Evolutionary conservation across 2,329 filamentous ascomycete genomes (phyloP).

Genomic region (Penicillium griseofulvum): DNA sequence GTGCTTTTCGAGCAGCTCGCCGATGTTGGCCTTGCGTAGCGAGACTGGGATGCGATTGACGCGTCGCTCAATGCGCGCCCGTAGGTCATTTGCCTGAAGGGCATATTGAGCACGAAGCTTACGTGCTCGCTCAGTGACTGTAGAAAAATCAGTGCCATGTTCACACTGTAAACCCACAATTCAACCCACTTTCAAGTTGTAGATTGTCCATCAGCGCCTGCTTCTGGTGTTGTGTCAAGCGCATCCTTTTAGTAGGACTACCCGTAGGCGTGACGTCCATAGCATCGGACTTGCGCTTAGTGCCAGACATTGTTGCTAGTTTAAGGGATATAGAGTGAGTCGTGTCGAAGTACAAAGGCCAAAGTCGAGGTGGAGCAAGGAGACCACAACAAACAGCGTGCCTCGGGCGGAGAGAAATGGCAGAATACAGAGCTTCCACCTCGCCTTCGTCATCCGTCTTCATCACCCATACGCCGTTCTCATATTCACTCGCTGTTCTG

Average conservation of each 20-base stretch:
- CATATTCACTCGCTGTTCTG: constrained; percentile 11
- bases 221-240: constrained; percentile 70
- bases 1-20: constrained; percentile 67
- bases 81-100: constrained; percentile 79
- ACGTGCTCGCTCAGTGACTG: constrained; percentile 83
- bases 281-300: constrained; percentile 43
- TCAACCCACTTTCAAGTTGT: constrained; percentile 75
- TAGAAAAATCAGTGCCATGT: constrained; percentile 10
- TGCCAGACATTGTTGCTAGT: constrained; percentile 35
- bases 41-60: constrained; percentile 85
- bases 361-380: constrained; percentile 16
- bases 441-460: constrained; percentile 29
- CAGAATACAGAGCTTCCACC: constrained; percentile 28
- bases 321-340: constrained; percentile 1
- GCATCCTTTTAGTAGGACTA: constrained; percentile 62
- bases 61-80: constrained; percentile 84
- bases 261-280: constrained; percentile 39
- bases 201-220: constrained; percentile 85
- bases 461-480: constrained; percentile 13
- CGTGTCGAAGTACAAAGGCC: constrained; percentile 6
- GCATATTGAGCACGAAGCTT: constrained; percentile 87
- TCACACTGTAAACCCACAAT: background rate
- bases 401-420: constrained; percentile 13
- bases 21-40: constrained; percentile 76
- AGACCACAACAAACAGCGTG: constrained; percentile 27